Conservation (phyloP, 257 asterid species). For the Rehmannia glutinosa region DNA sequence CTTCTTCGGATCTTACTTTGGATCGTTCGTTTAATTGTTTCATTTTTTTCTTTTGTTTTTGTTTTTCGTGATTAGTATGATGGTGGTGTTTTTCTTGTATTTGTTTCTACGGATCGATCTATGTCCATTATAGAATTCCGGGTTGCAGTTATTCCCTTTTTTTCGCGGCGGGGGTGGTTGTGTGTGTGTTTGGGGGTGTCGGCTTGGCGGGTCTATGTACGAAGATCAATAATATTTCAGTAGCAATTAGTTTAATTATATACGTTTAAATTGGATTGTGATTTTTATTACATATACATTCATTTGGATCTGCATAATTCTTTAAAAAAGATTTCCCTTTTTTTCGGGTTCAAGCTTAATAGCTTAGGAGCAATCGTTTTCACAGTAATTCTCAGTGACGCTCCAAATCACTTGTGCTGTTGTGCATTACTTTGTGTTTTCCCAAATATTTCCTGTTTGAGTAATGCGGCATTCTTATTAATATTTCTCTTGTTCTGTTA, state of each 20-base stretch:
- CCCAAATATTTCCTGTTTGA: not conserved
- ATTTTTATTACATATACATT: not conserved
- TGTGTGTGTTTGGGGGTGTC: too few relatives aligned
- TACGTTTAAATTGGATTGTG: not conserved
- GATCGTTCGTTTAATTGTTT: not conserved
- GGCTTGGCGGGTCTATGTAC: too few relatives aligned
- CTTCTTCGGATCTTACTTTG: not conserved
- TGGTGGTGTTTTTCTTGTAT: too few relatives aligned
- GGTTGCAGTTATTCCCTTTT: not conserved
- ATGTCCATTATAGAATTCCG: not conserved
- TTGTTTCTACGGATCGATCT: not conserved
- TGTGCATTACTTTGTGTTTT: not conserved
- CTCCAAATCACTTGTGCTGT: not conserved
- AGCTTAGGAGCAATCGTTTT: not conserved
- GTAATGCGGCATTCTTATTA: not conserved
- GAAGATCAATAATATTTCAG: not conserved
- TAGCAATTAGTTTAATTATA: not conserved
- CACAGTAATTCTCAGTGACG: not conserved
- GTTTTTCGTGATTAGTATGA: not conserved
- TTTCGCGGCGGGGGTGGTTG: not conserved
- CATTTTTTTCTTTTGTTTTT: not conserved
- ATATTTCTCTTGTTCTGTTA: not conserved
- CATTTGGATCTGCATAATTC: not conserved
- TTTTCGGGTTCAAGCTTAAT: not conserved
- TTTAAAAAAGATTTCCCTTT: not conserved